Conservation (phyloP, 495 filamentous ascomycete genomes). For the Trichoderma asperelloides region DNA sequence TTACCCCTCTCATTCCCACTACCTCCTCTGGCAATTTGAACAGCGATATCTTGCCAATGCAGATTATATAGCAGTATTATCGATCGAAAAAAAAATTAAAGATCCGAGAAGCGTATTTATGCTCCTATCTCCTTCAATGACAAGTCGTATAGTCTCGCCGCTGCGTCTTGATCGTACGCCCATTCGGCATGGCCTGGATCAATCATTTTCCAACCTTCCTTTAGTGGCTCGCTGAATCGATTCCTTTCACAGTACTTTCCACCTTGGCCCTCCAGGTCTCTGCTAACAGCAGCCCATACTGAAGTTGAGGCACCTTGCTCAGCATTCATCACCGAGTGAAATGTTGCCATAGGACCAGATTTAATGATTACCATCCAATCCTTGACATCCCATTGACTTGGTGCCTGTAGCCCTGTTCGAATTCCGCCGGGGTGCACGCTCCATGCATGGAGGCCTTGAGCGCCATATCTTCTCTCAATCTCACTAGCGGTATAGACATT, state of each 20-base stretch:
- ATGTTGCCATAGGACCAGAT: background rate
- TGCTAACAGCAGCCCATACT: slow-evolving; percentile 36
- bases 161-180: background rate
- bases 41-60: background rate
- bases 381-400: background rate
- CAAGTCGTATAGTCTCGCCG: background rate
- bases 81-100: no score
- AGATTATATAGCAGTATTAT: background rate
- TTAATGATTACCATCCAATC: background rate
- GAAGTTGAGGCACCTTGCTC: slow-evolving; percentile 45
- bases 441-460: slow-evolving; percentile 15
- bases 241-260: slow-evolving; percentile 36
- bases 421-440: slow-evolving; percentile 21
- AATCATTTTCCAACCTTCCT: slow-evolving; percentile 2
- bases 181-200: background rate
- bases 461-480: slow-evolving; percentile 18
- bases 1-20: no score
- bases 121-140: background rate
- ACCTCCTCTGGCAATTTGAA: no score
- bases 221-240: background rate
- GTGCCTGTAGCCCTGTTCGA: slow-evolving; percentile 9
- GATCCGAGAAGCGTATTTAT: background rate
- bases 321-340: slow-evolving; percentile 22
- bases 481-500: slow-evolving; percentile 30
- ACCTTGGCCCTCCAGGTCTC: slow-evolving; percentile 31